Conservation (phyloP, 306 rosid species). For the Parietaria judaica region DNA sequence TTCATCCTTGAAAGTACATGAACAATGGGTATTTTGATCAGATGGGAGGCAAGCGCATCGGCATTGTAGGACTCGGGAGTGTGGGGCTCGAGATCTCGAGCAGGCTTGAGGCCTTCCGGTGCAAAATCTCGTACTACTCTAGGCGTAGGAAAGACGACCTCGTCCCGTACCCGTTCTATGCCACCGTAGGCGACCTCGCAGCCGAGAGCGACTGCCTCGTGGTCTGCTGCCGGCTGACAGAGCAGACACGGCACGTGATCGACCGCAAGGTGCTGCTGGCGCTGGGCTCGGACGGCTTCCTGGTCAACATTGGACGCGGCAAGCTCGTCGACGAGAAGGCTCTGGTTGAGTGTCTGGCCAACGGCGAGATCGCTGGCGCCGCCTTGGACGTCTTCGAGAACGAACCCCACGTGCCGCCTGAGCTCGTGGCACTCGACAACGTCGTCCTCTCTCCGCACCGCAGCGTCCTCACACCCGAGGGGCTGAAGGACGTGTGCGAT, state of each 20-base stretch:
- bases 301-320: slow-evolving; percentile 4
- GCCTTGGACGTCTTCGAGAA: slow-evolving; percentile 9
- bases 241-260: neutral
- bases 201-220: neutral
- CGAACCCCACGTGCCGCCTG: slow-evolving; percentile 1
- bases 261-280: neutral
- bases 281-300: neutral
- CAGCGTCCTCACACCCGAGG: neutral
- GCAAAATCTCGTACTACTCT: neutral
- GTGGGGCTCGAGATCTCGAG: slow-evolving; percentile 1
- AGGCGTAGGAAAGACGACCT: neutral
- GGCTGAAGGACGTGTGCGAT: neutral
- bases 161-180: neutral
- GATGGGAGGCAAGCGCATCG: slow-evolving; percentile 4
- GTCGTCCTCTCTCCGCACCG: slow-evolving; percentile 5
- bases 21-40: neutral
- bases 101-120: slow-evolving; percentile 1
- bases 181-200: neutral
- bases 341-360: neutral
- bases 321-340: neutral
- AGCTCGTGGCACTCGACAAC: neutral
- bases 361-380: neutral
- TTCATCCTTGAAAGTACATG: neutral
- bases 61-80: neutral
- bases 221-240: neutral